Percentiles rank a stretch among this genome's conserved stretches.
Conservation (phyloP, 2,329 filamentous ascomycete genomes). For the Neonectria faginata region DNA sequence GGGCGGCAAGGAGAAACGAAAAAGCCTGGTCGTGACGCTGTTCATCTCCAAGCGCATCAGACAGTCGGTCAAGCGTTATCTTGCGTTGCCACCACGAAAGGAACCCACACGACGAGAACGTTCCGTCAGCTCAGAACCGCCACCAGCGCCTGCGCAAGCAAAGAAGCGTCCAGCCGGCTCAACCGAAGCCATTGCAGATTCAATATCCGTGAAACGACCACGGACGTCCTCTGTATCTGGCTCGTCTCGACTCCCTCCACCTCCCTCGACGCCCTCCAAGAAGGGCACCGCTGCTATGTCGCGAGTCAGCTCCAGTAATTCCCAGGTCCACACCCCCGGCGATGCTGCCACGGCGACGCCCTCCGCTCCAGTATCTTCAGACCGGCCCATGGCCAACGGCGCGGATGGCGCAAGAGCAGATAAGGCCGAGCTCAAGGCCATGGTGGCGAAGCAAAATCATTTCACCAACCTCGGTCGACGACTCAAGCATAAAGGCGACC, state of each 20-base stretch:
- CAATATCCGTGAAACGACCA: conserved; percentile 56
- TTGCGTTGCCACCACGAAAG: conserved; percentile 58
- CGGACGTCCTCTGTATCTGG: conserved; percentile 55
- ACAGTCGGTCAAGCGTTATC: conserved; percentile 59
- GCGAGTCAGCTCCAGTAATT: conserved; percentile 65
- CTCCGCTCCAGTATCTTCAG: conserved; percentile 41
- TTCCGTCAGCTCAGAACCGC: conserved; percentile 56
- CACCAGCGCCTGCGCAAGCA: conserved; percentile 47
- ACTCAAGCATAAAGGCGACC: conserved; percentile 67
- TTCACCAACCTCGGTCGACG: conserved; percentile 59
- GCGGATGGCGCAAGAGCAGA: conserved; percentile 43
- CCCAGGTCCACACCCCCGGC: conserved; percentile 64
- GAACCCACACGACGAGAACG: conserved; percentile 48
- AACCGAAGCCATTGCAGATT: conserved; percentile 52
- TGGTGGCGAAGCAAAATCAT: conserved; percentile 52
- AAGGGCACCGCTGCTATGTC: conserved; percentile 63
- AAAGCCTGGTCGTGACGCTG: conserved; percentile 57
- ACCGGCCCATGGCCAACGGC: conserved; percentile 48
- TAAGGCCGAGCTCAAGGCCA: conserved; percentile 43
- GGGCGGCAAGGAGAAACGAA: conserved; percentile 36
- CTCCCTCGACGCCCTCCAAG: conserved; percentile 66
- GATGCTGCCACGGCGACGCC: conserved; percentile 53
- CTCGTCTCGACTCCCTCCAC: conserved; percentile 51
- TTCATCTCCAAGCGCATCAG: conserved; percentile 62
- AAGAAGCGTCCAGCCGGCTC: conserved; percentile 62